A percentile compares a stretch with the other conserved stretches of the same genome.
phyloP scores from a whole-genome alignment of 1,284 basidiomycete species.

The Ceratobasidium sp. region DNA sequence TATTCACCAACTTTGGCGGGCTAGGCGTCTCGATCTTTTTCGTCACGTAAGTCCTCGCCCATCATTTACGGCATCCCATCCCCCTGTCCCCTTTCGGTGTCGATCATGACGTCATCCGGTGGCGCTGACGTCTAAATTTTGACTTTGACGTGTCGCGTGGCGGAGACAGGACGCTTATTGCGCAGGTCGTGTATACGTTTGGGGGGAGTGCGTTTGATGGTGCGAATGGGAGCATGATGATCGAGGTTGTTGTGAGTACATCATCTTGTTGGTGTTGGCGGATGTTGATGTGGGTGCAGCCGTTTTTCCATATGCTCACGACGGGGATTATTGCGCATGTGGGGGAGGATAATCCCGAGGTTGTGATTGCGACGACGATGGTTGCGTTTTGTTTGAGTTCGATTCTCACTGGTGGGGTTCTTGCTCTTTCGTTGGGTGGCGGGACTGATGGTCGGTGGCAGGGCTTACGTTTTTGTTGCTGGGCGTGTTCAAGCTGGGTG shows the following conservation, averaged over 20 bases:
- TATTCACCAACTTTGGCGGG: constrained; percentile 83
- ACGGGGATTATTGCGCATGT: constrained; percentile 78
- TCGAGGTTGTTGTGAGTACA: constrained; percentile 86
- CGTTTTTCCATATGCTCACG: constrained; percentile 95
- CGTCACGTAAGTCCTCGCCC: constrained; percentile 66
- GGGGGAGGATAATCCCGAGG: constrained; percentile 73
- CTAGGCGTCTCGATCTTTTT: constrained; percentile 97
- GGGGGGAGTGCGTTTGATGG: constrained; percentile 90
- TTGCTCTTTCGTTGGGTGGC: not conserved
- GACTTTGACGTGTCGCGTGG: not conserved
- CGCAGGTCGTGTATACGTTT: constrained; percentile 86
- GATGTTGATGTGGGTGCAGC: constrained; percentile 58
- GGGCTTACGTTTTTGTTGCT: constrained; percentile 86
- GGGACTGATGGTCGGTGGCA: constrained; percentile 49
- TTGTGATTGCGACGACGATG: constrained; percentile 90
- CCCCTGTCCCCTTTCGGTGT: constrained; percentile 1
- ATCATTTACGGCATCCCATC: constrained; percentile 8
- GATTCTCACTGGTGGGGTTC: constrained; percentile 80
- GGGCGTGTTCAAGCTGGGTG: constrained; percentile 86
- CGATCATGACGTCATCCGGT: constrained; percentile 26
- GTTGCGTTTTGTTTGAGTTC: constrained; percentile 90
- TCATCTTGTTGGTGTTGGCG: not conserved
- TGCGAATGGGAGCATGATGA: constrained; percentile 98
- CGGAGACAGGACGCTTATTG: constrained; percentile 68
- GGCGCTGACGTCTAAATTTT: not conserved